Evolutionary conservation across 495 filamentous ascomycete genomes (phyloP).

Genomic region (Lentithecium fluviatile): DNA sequence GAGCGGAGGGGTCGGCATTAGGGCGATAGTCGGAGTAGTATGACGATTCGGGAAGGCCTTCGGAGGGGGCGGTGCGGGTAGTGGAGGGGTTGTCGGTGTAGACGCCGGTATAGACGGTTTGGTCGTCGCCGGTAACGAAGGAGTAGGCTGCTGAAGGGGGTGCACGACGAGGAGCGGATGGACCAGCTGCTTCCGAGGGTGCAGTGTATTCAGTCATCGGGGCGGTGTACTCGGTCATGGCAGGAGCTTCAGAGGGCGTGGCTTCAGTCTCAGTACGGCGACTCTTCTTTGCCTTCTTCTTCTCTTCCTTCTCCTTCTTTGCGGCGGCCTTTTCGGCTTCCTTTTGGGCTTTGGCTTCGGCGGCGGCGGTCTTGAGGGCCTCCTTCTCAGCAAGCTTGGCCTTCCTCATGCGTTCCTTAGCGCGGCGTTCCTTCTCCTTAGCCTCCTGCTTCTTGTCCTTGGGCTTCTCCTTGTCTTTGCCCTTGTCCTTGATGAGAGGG

Average conservation of each 20-base stretch:
- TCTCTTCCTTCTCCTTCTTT: conserved; percentile 29
- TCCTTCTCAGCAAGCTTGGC: conserved; percentile 35
- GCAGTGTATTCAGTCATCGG: conserved; percentile 7
- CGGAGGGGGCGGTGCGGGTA: neutral
- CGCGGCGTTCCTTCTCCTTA: conserved; percentile 32
- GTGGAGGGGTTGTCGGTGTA: conserved; percentile 22
- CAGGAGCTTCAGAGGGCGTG: conserved; percentile 13
- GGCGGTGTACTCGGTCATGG: conserved; percentile 7
- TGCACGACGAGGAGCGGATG: conserved; percentile 22
- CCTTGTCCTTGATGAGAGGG: conserved; percentile 22
- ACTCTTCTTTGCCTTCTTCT: conserved; percentile 27
- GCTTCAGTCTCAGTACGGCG: conserved; percentile 14
- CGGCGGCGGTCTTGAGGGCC: conserved; percentile 31
- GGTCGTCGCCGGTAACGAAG: conserved; percentile 41
- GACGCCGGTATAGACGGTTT: conserved; percentile 28
- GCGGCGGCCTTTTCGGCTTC: conserved; percentile 29
- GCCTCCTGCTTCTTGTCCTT: conserved; percentile 13
- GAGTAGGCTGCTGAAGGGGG: conserved; percentile 41
- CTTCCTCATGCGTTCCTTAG: conserved; percentile 32
- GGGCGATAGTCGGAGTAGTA: conserved; percentile 41
- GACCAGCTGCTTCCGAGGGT: neutral
- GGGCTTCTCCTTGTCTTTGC: neutral
- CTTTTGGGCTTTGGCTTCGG: conserved; percentile 36
- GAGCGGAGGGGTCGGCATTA: conserved; percentile 21
- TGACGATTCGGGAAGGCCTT: conserved; percentile 22